Conservation (phyloP, 345 rosid genomes). For the Iberis pinnata region DNA sequence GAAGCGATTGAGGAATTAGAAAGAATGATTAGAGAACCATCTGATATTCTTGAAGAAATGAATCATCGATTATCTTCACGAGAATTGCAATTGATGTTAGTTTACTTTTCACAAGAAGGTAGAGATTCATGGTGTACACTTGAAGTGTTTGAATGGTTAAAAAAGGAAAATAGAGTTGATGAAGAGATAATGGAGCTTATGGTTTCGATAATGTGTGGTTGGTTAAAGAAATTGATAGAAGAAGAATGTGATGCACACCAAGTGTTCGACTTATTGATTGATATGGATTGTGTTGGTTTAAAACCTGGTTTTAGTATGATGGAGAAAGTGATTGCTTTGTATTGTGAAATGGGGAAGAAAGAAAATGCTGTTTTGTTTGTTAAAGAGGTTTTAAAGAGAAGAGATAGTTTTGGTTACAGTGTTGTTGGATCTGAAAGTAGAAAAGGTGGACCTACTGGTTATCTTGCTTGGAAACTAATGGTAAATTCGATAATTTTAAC, state of each 20-base stretch:
- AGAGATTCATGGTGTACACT: slow-evolving; percentile 95
- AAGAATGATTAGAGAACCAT: slow-evolving; percentile 83
- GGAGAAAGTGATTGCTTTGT: slow-evolving; percentile 85
- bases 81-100: slow-evolving; percentile 73
- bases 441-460: slow-evolving; percentile 83
- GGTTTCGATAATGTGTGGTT: slow-evolving; percentile 85
- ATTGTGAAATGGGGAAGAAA: slow-evolving; percentile 66
- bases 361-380: slow-evolving; percentile 58
- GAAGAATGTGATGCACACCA: slow-evolving; percentile 53
- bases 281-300: slow-evolving; percentile 89
- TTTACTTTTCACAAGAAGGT: slow-evolving; percentile 91
- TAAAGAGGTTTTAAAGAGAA: slow-evolving; percentile 55
- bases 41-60: slow-evolving; percentile 85
- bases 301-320: slow-evolving; percentile 86
- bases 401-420: slow-evolving; percentile 33
- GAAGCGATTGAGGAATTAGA: slow-evolving; percentile 87
- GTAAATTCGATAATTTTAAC: slow-evolving; percentile 31
- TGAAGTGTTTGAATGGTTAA: slow-evolving; percentile 91
- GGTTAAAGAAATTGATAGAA: slow-evolving; percentile 71
- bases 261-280: slow-evolving; percentile 67
- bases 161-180: slow-evolving; percentile 72
- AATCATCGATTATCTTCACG: slow-evolving; percentile 67
- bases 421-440: slow-evolving; percentile 39
- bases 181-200: slow-evolving; percentile 87
- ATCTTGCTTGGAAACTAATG: slow-evolving; percentile 96